Conservation (phyloP, 768 basidiomycete species). For the Auricularia heimuer region DNA sequence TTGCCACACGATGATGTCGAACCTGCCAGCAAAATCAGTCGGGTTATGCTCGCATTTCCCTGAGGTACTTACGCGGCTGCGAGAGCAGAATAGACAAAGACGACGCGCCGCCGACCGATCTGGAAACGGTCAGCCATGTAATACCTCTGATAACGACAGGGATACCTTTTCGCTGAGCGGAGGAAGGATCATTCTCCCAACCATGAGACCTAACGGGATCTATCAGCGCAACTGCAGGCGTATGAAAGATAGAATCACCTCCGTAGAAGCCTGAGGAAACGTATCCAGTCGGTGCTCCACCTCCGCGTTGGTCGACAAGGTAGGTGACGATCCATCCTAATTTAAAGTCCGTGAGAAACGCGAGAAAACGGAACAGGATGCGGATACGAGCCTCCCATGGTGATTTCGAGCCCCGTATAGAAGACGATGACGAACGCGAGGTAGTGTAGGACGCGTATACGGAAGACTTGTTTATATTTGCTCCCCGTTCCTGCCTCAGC, state of each 20-base stretch:
- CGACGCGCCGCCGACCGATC: slow-evolving; percentile 10
- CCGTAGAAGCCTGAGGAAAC: slow-evolving; percentile 42
- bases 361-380: not conserved
- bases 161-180: slow-evolving; percentile 1
- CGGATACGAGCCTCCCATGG: slow-evolving; percentile 17
- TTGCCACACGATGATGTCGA: slow-evolving; percentile 28
- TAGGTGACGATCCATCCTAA: slow-evolving; percentile 22
- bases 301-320: slow-evolving; percentile 34
- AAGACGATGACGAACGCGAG: slow-evolving; percentile 23
- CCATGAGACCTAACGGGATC: not conserved
- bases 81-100: slow-evolving; percentile 11
- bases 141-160: not conserved
- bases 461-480: slow-evolving; percentile 13
- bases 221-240: slow-evolving; percentile 2
- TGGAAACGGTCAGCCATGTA: not conserved
- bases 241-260: not conserved
- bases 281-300: slow-evolving; percentile 39
- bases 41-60: too few relatives aligned
- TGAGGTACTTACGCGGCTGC: slow-evolving; percentile 11
- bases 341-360: not conserved
- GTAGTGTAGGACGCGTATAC: slow-evolving; percentile 17
- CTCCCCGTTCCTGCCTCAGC: not conserved
- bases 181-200: slow-evolving; percentile 9
- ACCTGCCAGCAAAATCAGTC: not conserved
- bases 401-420: slow-evolving; percentile 29